These are phyloP conservation scores for Helicostylum pulchrum DNA, from an alignment of 192 early-diverging fungal species.

Conservation along the genomic window DNA sequence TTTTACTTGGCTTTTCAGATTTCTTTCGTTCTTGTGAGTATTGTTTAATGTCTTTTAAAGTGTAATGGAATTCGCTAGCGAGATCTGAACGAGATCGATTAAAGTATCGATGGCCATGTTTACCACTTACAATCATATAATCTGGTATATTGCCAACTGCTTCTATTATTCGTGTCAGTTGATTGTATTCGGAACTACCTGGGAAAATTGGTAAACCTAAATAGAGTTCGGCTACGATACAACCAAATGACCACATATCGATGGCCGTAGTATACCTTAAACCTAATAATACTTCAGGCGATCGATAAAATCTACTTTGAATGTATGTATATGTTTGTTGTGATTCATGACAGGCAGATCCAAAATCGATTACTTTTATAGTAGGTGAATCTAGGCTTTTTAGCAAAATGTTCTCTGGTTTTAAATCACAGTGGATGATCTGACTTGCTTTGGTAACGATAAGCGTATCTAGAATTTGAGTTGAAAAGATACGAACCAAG, in stretches of 20 bases:
- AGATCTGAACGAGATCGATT: constrained; percentile 48
- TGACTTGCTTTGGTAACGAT: constrained; percentile 77
- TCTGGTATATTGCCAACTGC: constrained; percentile 58
- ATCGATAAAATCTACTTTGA: constrained; percentile 95
- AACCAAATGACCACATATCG: constrained; percentile 99
- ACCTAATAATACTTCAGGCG: constrained; percentile 93
- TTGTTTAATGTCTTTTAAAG: constrained; percentile 11
- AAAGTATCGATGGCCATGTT: constrained; percentile 78
- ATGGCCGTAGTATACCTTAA: constrained; percentile 89
- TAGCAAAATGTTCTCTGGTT: constrained; percentile 95
- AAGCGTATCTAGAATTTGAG: constrained; percentile 90
- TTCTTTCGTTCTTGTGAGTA: constrained; percentile 16
- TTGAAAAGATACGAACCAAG: constrained; percentile 83
- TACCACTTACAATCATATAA: constrained; percentile 66
- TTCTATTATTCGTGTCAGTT: constrained; percentile 89
- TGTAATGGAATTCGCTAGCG: not conserved
- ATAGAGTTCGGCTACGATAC: constrained; percentile 96
- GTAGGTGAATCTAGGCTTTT: constrained; percentile 83
- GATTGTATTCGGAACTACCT: constrained; percentile 95
- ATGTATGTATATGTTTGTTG: constrained; percentile 97
- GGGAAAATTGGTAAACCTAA: constrained; percentile 95
- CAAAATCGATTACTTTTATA: constrained; percentile 99
- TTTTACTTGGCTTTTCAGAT: constrained; percentile 19
- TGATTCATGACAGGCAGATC: constrained; percentile 92
- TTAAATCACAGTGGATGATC: constrained; percentile 97